Conservation (phyloP, 306 rosid species). For the Astragalus glycyphyllos region DNA sequence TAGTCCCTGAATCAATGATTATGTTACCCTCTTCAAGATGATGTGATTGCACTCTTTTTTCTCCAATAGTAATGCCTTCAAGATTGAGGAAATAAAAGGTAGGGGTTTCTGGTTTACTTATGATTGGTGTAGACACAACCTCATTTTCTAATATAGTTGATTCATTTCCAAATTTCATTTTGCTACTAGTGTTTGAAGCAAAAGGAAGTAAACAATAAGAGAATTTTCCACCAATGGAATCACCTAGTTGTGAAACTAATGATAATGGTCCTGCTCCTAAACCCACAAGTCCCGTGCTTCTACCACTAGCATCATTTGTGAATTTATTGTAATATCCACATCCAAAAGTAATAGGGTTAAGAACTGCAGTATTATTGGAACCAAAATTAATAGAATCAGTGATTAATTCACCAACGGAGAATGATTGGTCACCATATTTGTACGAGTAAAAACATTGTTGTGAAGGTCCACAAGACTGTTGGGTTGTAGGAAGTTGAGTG, state of each 20-base stretch:
- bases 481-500: neutral
- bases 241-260: no score
- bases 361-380: neutral
- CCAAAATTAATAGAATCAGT: conserved; percentile 6
- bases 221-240: conserved; percentile 21
- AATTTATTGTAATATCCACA: conserved; percentile 15
- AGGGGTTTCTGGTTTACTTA: neutral
- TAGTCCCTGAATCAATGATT: conserved; percentile 40
- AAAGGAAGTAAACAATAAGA: conserved; percentile 36
- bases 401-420: neutral
- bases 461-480: neutral
- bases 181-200: neutral
- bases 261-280: no score
- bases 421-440: neutral
- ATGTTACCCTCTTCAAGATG: neutral
- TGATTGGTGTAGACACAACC: conserved; percentile 7
- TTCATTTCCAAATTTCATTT: conserved; percentile 3
- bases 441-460: neutral
- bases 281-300: no score
- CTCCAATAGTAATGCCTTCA: conserved; percentile 6
- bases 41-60: neutral
- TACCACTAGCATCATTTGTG: conserved; percentile 21
- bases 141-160: neutral
- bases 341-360: neutral
- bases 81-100: neutral